These are phyloP conservation scores for Kwoniella europaea DNA, from an alignment of 768 basidiomycete genomes.

Conservation along the genomic window DNA sequence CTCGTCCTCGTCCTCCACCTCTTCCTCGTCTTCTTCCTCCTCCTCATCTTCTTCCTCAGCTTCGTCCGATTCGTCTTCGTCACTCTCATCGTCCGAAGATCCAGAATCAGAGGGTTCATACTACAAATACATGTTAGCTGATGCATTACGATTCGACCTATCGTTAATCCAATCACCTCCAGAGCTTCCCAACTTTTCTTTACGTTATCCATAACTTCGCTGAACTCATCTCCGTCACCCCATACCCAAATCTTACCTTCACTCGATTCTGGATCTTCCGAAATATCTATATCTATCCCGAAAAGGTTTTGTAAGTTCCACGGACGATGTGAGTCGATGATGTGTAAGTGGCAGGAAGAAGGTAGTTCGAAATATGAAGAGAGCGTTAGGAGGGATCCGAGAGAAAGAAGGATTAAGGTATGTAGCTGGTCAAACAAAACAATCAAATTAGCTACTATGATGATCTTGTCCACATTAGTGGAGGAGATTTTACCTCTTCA, in stretches of 20 bases:
- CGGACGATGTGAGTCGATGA: constrained; percentile 92
- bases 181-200: constrained; percentile 82
- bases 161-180: constrained; percentile 63
- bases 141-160: not conserved
- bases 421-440: constrained; percentile 59
- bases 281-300: constrained; percentile 56
- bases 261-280: constrained; percentile 53
- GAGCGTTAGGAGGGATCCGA: constrained; percentile 86
- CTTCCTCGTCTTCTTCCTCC: constrained; percentile 54
- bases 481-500: constrained; percentile 65
- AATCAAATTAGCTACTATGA: not conserved
- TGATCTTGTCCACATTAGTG: not conserved
- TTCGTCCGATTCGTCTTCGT: constrained; percentile 62
- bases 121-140: constrained; percentile 59
- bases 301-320: constrained; percentile 87
- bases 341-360: constrained; percentile 73
- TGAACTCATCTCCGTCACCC: constrained; percentile 79
- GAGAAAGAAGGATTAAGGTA: constrained; percentile 87
- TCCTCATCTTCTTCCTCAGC: constrained; percentile 59
- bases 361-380: constrained; percentile 63
- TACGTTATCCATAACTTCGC: constrained; percentile 70
- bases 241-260: constrained; percentile 75
- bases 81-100: constrained; percentile 56
- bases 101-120: constrained; percentile 72
- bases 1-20: constrained; percentile 41